These are phyloP conservation scores for Alternaria sp. DNA, from an alignment of 2,329 filamentous ascomycete species.

Conservation along the genomic window DNA sequence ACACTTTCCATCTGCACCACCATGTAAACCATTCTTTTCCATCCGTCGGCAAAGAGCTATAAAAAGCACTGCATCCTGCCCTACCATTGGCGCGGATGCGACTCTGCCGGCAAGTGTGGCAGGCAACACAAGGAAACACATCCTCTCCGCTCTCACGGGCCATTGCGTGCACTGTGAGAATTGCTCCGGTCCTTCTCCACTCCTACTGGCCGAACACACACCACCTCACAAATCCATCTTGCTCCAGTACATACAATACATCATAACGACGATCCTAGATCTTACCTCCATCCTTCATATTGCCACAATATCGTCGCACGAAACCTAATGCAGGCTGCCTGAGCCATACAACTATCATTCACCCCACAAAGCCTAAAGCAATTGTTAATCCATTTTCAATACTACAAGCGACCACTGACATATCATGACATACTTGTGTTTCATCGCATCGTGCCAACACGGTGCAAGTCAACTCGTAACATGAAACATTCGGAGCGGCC, in stretches of 20 bases:
- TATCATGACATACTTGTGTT: background rate
- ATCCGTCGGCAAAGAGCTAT: conserved; percentile 29
- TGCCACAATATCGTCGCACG: conserved; percentile 17
- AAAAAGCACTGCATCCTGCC: conserved; percentile 35
- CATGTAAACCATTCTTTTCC: conserved; percentile 15
- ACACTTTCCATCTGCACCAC: conserved; percentile 32
- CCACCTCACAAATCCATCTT: background rate
- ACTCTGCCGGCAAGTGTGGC: conserved; percentile 22
- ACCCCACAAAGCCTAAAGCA: background rate
- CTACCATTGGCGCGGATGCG: conserved; percentile 30
- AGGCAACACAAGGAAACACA: conserved; percentile 37
- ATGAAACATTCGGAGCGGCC: conserved; percentile 20
- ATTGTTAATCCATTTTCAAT: background rate
- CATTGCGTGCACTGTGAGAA: conserved; percentile 20
- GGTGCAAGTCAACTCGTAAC: conserved; percentile 3
- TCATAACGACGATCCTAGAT: conserved; percentile 1
- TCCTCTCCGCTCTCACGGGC: conserved; percentile 29
- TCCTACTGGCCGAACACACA: conserved; percentile 7
- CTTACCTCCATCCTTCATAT: conserved; percentile 11
- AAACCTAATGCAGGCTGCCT: background rate
- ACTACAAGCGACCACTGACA: background rate
- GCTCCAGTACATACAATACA: conserved; percentile 9
- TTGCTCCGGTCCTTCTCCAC: conserved; percentile 12
- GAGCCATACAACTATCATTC: background rate
- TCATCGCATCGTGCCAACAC: background rate